Conservation (phyloP, 257 asterid species). For the Solanum pinnatisectum region DNA sequence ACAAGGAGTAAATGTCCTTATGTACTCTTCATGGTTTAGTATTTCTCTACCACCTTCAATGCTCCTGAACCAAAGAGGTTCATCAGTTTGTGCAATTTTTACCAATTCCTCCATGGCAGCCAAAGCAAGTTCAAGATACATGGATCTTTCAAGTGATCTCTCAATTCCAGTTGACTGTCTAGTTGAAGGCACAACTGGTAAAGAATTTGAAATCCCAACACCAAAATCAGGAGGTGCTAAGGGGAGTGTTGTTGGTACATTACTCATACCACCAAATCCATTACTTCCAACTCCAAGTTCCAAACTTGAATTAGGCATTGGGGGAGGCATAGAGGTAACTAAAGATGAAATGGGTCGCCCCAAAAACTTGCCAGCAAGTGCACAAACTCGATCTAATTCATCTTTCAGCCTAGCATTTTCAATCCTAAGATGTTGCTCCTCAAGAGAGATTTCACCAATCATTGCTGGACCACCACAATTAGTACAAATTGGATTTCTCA, state of each 20-base stretch:
- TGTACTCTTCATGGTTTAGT: slow-evolving; percentile 36
- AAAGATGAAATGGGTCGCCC: slow-evolving; percentile 38
- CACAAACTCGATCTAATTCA: slow-evolving; percentile 46
- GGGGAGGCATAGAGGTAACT: slow-evolving; percentile 17
- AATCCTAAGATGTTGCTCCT: slow-evolving; percentile 46
- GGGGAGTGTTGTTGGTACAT: slow-evolving; percentile 22
- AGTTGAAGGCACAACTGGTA: slow-evolving; percentile 11
- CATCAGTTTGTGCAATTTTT: slow-evolving; percentile 62
- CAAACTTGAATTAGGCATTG: slow-evolving; percentile 48
- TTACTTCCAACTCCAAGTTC: slow-evolving; percentile 74
- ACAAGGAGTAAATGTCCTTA: slow-evolving; percentile 31
- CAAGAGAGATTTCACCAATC: slow-evolving; percentile 41
- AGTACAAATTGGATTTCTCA: slow-evolving; percentile 47
- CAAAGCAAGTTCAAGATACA: slow-evolving; percentile 80
- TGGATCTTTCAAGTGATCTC: slow-evolving; percentile 62
- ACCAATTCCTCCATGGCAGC: slow-evolving; percentile 83
- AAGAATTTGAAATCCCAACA: slow-evolving; percentile 25
- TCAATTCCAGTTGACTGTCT: slow-evolving; percentile 24
- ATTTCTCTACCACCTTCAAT: slow-evolving; percentile 44
- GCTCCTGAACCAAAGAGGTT: slow-evolving; percentile 72
- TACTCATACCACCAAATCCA: slow-evolving; percentile 30
- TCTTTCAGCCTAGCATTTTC: slow-evolving; percentile 45
- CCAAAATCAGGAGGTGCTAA: slow-evolving; percentile 41
- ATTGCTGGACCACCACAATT: slow-evolving; percentile 52
- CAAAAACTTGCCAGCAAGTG: slow-evolving; percentile 49